Evolutionary conservation across 2,329 filamentous ascomycete genomes (phyloP).

Genomic region (Colletotrichum kahawae): DNA sequence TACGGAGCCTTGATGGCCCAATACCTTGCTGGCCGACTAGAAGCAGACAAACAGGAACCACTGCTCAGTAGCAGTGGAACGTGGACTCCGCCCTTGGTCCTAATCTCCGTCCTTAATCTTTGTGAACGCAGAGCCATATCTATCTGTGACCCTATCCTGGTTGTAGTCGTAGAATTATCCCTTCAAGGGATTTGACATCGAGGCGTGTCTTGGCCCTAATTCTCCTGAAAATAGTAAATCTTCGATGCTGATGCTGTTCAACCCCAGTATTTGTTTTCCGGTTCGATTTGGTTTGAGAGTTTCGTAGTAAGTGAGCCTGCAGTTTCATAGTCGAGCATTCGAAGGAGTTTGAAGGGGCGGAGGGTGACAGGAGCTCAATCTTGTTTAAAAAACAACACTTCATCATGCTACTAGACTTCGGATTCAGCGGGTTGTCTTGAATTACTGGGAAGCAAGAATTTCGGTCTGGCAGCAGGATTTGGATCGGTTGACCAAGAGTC

Average conservation of each 20-base stretch:
- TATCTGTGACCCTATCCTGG: background rate
- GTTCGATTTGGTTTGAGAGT: background rate
- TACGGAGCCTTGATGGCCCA: rapidly evolving
- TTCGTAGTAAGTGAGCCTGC: background rate
- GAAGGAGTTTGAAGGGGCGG: background rate
- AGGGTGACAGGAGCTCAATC: background rate
- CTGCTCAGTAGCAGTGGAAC: background rate
- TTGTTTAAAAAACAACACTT: background rate
- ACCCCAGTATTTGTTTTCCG: background rate
- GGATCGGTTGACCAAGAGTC: background rate
- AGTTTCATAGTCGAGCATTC: background rate
- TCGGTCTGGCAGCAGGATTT: background rate
- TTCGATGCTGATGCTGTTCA: background rate
- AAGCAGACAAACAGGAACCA: background rate
- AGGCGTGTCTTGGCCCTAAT: background rate
- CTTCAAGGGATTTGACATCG: background rate
- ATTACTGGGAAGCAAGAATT: background rate
- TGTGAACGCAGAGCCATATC: background rate
- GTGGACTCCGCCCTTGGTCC: background rate
- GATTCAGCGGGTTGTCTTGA: background rate
- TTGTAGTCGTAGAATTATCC: rapidly evolving
- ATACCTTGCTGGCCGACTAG: background rate
- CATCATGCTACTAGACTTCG: background rate
- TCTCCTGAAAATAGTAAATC: background rate
- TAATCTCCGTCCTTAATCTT: rapidly evolving